Percentiles rank a stretch among this genome's conserved stretches.
These are phyloP conservation scores for Gossypium trilobum DNA, from an alignment of 441 rosid species.

Conservation along the genomic window DNA sequence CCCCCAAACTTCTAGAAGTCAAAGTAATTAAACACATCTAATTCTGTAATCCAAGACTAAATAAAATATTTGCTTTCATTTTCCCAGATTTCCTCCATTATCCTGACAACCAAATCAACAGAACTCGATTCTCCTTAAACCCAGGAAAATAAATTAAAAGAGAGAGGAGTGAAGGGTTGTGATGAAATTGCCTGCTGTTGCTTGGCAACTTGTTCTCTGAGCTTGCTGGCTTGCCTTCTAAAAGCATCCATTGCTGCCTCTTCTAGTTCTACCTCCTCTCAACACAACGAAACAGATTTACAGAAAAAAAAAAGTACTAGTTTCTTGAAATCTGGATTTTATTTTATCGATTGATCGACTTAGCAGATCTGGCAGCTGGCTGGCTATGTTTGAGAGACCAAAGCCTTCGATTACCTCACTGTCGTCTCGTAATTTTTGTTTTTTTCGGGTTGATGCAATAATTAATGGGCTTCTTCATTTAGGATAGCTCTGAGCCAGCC, in stretches of 20 bases:
- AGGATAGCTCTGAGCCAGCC: not conserved
- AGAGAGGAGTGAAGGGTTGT: not conserved
- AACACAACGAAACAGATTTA: not conserved
- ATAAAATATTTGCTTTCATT: not conserved
- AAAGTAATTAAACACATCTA: not conserved
- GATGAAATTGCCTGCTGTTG: conserved; percentile 56
- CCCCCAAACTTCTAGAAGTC: not conserved
- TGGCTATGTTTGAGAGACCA: not conserved
- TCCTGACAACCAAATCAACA: conserved; percentile 7
- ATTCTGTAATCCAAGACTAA: not conserved
- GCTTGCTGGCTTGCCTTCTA: conserved; percentile 82
- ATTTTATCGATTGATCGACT: not conserved
- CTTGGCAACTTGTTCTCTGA: conserved; percentile 84
- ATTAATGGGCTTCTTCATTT: not conserved
- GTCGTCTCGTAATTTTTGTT: not conserved
- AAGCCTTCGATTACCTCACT: too few relatives aligned
- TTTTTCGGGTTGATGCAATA: not conserved
- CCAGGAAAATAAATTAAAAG: not conserved
- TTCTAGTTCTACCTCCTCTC: not conserved
- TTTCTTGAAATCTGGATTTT: not conserved
- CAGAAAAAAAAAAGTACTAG: not conserved
- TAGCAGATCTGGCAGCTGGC: not conserved
- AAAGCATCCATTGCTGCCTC: conserved; percentile 55
- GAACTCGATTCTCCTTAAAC: not conserved
- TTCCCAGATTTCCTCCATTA: conserved; percentile 1